Percentiles rank a stretch among this genome's conserved stretches.
Conservation (phyloP, 805 yeast species). For the Kluyveromyces wickerhamii region DNA sequence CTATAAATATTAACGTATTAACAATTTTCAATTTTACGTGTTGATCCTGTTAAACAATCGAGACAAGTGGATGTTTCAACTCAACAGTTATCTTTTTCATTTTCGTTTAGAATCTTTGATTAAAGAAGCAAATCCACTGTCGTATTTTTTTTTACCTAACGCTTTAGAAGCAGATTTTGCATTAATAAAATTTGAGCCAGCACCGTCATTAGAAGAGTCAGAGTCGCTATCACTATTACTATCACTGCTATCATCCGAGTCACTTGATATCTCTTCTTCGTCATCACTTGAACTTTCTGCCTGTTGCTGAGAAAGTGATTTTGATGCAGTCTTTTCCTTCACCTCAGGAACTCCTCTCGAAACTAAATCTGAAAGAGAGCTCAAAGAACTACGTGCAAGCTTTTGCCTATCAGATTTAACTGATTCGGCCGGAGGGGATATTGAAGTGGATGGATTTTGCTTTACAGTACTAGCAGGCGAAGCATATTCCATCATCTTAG, state of each 20-base stretch:
- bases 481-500: constrained; percentile 13
- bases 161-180: constrained; percentile 38
- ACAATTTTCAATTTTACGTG: too few species aligned
- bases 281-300: constrained; percentile 9
- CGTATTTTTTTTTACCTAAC: constrained; percentile 32
- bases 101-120: constrained; percentile 38
- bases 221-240: constrained; percentile 17
- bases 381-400: constrained; percentile 35
- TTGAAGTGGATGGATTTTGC: background rate
- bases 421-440: constrained; percentile 4
- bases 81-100: too few species aligned
- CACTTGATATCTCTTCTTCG: constrained; percentile 12
- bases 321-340: constrained; percentile 34
- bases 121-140: constrained; percentile 42
- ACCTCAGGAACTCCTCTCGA: constrained; percentile 66
- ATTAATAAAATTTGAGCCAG: constrained; percentile 31
- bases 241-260: constrained; percentile 19
- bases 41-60: too few species aligned
- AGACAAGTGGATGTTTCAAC: too few species aligned
- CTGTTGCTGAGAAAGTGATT: constrained; percentile 6
- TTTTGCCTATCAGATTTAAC: constrained; percentile 4
- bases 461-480: constrained; percentile 9
- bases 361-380: constrained; percentile 50
- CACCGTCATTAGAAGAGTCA: constrained; percentile 21
- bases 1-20: too few species aligned